Evolutionary conservation across 1,284 basidiomycete species (phyloP), one percentile per base, ranked within the genome.

Genomic region (Microbotryum intermedium): DNA sequence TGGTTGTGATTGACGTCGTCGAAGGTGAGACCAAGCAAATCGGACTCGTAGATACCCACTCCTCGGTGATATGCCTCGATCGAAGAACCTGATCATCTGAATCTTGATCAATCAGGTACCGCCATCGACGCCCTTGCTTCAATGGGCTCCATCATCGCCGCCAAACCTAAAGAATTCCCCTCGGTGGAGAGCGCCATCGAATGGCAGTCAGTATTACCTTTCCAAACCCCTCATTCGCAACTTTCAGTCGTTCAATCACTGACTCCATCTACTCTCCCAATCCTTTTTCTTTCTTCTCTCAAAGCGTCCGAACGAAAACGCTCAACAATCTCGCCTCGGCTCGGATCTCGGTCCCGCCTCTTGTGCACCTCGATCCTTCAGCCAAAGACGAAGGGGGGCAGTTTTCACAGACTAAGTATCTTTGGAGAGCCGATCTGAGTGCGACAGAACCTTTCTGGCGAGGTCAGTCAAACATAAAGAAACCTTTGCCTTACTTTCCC

Each of bases 1-100:
- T 97, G 1, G 83, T 83, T 1, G 91, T 97, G 1, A 78, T 99
- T 2, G 95, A 98, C 70, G 91, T 97, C 8, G 95, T 99, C 0
- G 94, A 99, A 79, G 94, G 89, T 88, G 47, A 21, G 75, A 60
- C 8, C 26, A 18, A 39, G 13, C 16, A 16, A 39, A n/a, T n/a
- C n/a, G n/a, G n/a, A n/a, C n/a, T 39, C 9, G 4, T 16, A 39
- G 16, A 39, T 39, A n/a, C n/a, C n/a, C n/a, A n/a, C n/a, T n/a
- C 29, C 29, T 6, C 29, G 10, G 29, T 6, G 6, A 30, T 6
- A 30, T 5, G 10, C 29, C 29, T 30, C 5, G 10, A 30, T 34
- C 34, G 34, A 11, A 34, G 34, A 34, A 34, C 34, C 34, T 34
- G 34, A 34, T 13, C 34, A 39, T 11, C 34, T 39, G 34, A 39